These are phyloP conservation scores for Pleurotus eryngii DNA, from an alignment of 768 basidiomycete genomes.

Conservation along the genomic window DNA sequence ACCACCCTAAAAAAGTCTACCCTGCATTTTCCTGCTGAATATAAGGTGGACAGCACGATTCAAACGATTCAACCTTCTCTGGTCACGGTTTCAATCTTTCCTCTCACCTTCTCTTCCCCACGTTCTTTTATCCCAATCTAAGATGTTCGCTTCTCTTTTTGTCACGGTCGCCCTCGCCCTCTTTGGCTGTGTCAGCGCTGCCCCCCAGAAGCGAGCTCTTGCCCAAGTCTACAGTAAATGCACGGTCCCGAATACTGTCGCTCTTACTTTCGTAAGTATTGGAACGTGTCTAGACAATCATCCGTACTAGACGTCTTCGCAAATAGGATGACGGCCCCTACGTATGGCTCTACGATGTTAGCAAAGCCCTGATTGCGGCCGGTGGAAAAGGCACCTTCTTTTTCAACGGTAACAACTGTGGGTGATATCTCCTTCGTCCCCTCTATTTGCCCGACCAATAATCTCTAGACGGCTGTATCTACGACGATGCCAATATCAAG, in stretches of 20 bases:
- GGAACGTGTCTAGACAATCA: background rate
- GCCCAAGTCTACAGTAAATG: conserved; percentile 21
- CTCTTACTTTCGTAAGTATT: conserved; percentile 25
- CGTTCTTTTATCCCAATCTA: conserved; percentile 18
- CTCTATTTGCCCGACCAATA: background rate
- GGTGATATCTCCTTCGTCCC: background rate
- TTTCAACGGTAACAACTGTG: conserved; percentile 15
- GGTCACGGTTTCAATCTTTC: background rate
- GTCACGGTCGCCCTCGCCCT: background rate
- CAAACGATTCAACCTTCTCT: no score
- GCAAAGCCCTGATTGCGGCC: conserved; percentile 14
- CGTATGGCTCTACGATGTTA: conserved; percentile 15
- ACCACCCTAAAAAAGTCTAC: no score
- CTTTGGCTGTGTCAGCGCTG: background rate
- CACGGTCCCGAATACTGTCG: conserved; percentile 23
- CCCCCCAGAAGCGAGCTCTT: conserved; percentile 18
- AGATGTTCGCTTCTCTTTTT: background rate
- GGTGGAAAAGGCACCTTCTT: conserved; percentile 33
- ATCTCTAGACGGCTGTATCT: conserved; percentile 25
- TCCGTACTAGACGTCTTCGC: background rate
- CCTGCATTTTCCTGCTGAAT: no score
- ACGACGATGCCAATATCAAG: conserved; percentile 15
- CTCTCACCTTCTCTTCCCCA: conserved; percentile 10
- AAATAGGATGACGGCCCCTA: conserved; percentile 25
- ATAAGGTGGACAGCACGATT: no score